Evolutionary conservation across 805 yeast genomes (phyloP).

Genomic region (Candida chilensis): DNA sequence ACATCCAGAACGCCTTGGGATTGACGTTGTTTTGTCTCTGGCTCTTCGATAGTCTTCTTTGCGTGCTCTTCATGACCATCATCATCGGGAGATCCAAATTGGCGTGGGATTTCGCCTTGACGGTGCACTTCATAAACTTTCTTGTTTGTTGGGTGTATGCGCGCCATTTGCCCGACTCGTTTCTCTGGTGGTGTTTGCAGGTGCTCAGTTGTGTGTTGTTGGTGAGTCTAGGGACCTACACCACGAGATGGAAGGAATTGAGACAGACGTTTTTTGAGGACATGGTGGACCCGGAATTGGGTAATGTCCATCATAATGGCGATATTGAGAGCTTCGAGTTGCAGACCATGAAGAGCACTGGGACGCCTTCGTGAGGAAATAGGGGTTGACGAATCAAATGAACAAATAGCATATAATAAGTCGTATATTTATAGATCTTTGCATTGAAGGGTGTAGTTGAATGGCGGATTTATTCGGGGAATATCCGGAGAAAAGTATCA

Average conservation of each 20-base stretch:
- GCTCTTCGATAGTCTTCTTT: conserved; percentile 75
- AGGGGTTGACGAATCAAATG: too few species aligned
- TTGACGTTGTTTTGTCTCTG: conserved; percentile 65
- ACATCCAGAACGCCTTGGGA: conserved; percentile 74
- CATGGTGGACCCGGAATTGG: conserved; percentile 52
- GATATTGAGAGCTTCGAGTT: not conserved
- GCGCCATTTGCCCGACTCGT: conserved; percentile 55
- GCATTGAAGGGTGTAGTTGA: too few species aligned
- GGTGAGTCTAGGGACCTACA: conserved; percentile 80
- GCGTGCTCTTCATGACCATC: conserved; percentile 76
- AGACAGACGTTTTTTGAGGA: conserved; percentile 87
- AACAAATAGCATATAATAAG: too few species aligned
- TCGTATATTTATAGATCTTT: too few species aligned
- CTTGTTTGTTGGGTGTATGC: conserved; percentile 59
- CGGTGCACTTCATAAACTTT: conserved; percentile 77
- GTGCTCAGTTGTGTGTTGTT: conserved; percentile 55
- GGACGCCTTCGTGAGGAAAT: too few species aligned
- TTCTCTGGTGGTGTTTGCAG: conserved; percentile 85
- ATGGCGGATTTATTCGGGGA: too few species aligned
- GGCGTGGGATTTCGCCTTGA: conserved; percentile 96
- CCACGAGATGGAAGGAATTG: conserved; percentile 86
- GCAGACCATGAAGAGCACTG: too few species aligned
- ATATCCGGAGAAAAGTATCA: too few species aligned
- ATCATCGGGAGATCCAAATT: conserved; percentile 88
- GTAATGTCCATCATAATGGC: conserved; percentile 13